A percentile compares a stretch with the other conserved stretches of the same genome.
Conservation (phyloP, 768 basidiomycete genomes). For the Russula ochroleuca region DNA sequence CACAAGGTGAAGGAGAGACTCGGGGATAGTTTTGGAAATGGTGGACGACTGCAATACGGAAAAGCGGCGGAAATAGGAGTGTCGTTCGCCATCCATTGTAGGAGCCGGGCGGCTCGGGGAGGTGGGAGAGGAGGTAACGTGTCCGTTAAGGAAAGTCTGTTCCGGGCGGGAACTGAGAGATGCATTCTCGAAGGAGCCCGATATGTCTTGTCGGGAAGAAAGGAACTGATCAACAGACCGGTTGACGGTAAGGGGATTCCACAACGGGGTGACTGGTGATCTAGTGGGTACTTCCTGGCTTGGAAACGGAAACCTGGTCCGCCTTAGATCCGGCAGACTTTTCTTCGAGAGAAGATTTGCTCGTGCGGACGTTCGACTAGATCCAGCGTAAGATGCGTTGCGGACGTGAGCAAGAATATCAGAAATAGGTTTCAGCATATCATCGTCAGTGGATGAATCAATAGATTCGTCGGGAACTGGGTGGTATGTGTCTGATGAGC, state of each 20-base stretch:
- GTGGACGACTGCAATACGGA: conserved; percentile 65
- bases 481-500: conserved; percentile 50
- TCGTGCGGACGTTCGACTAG: conserved; percentile 36
- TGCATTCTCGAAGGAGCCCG: conserved; percentile 37
- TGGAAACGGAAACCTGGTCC: conserved; percentile 42
- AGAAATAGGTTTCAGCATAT: conserved; percentile 29
- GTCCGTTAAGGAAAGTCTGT: conserved; percentile 33
- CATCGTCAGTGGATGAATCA: conserved; percentile 44
- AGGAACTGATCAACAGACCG: conserved; percentile 25
- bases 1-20: conserved; percentile 61
- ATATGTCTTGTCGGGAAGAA: conserved; percentile 48
- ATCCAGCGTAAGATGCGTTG: conserved; percentile 49
- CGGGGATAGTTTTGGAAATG: conserved; percentile 63
- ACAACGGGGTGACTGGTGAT: conserved; percentile 11
- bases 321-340: conserved; percentile 81
- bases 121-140: conserved; percentile 39
- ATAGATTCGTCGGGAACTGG: conserved; percentile 57
- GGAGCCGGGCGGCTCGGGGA: conserved; percentile 43
- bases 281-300: conserved; percentile 30
- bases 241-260: conserved; percentile 14
- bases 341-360: conserved; percentile 57
- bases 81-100: conserved; percentile 72
- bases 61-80: conserved; percentile 92
- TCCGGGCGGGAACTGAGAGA: conserved; percentile 29
- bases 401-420: conserved; percentile 39